These are phyloP conservation scores for Ajuga reptans DNA, from an alignment of 305 asterid species.

Conservation along the genomic window DNA sequence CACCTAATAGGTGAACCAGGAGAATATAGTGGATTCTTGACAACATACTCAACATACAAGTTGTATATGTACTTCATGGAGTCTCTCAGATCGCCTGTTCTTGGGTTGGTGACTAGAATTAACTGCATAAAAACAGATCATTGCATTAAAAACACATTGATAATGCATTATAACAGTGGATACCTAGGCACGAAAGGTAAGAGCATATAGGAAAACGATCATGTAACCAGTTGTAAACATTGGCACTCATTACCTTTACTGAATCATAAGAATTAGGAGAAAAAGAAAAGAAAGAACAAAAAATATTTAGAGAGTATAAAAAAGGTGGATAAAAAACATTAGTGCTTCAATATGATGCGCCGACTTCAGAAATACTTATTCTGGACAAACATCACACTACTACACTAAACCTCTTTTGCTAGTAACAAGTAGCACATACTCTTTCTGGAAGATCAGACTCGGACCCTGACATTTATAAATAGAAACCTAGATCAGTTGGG, in stretches of 20 bases:
- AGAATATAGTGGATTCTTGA: conserved; percentile 49
- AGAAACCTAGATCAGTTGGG: background rate
- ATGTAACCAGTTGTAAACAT: background rate
- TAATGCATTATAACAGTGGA: background rate
- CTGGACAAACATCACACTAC: background rate
- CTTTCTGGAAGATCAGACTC: background rate
- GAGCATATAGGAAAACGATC: conserved; percentile 6
- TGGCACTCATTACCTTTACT: background rate
- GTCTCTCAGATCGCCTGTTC: conserved; percentile 83
- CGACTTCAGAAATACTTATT: background rate
- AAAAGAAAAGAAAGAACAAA: background rate
- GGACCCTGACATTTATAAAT: background rate
- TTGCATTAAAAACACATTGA: background rate
- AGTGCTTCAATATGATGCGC: background rate
- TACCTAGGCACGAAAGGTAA: conserved; percentile 2
- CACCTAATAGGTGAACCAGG: conserved; percentile 72
- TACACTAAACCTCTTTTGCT: background rate
- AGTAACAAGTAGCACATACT: background rate
- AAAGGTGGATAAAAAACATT: background rate
- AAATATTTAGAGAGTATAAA: background rate
- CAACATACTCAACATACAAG: conserved; percentile 42
- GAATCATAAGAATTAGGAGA: background rate
- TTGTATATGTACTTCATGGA: conserved; percentile 82
- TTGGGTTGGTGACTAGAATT: conserved; percentile 82
- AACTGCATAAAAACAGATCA: conserved; percentile 40